Percentiles rank a stretch among this genome's conserved stretches.
phyloP scores from a whole-genome alignment of 2,329 filamentous ascomycete species.

The Allantophomopsis cytisporea region DNA sequence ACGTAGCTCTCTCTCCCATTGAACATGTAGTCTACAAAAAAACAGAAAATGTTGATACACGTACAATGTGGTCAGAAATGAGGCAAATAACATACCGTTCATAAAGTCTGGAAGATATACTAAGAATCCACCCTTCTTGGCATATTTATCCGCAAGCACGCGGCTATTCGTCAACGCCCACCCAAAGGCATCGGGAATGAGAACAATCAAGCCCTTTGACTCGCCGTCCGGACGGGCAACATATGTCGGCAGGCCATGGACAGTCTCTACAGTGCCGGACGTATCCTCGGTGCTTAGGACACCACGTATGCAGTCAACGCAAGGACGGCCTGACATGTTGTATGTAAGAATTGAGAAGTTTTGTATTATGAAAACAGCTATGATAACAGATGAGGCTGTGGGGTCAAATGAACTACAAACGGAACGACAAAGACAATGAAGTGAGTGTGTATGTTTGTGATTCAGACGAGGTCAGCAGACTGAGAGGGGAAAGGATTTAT shows the following conservation, averaged over 20 bases:
- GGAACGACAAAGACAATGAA: too few relatives aligned
- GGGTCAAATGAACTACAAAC: too few relatives aligned
- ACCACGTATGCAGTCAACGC: background rate
- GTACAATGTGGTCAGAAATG: too few relatives aligned
- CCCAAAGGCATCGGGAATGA: slow-evolving; percentile 33
- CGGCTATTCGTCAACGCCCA: slow-evolving; percentile 29
- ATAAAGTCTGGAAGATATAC: slow-evolving; percentile 35
- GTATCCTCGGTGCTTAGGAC: slow-evolving; percentile 7
- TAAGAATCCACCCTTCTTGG: slow-evolving; percentile 23
- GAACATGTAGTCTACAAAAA: too few relatives aligned
- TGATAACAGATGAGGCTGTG: too few relatives aligned
- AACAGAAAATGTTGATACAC: too few relatives aligned
- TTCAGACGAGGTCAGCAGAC: too few relatives aligned
- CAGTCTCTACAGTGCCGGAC: slow-evolving; percentile 20
- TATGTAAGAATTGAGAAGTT: too few relatives aligned
- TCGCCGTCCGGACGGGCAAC: slow-evolving; percentile 18
- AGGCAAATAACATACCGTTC: slow-evolving; percentile 17
- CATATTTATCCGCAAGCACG: slow-evolving; percentile 29
- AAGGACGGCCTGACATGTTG: background rate
- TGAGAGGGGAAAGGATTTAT: too few relatives aligned
- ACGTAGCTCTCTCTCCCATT: too few relatives aligned
- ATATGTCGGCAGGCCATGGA: slow-evolving; percentile 27
- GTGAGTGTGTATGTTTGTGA: too few relatives aligned
- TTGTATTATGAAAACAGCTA: too few relatives aligned
- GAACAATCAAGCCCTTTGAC: slow-evolving; percentile 25